These are phyloP conservation scores for Talaromyces sp. DNA, from an alignment of 2,329 filamentous ascomycete genomes.

Conservation along the genomic window DNA sequence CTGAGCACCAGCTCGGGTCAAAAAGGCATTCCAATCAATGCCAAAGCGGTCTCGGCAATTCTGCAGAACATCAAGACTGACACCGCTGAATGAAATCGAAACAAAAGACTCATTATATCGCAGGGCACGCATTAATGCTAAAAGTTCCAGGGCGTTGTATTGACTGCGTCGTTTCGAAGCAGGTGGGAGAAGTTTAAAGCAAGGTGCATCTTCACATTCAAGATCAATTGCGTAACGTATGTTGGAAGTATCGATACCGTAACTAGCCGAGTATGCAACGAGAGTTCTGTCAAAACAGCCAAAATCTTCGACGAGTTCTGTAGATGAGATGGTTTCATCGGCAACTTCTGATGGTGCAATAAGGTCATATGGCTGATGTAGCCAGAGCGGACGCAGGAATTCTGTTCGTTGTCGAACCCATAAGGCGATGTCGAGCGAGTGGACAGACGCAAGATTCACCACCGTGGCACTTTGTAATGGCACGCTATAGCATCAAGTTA, in stretches of 20 bases:
- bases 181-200: constrained; percentile 61
- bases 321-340: constrained; percentile 47
- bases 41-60: constrained; percentile 59
- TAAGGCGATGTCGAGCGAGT: constrained; percentile 62
- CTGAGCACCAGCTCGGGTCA: constrained; percentile 57
- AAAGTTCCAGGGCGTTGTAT: constrained; percentile 61
- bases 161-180: constrained; percentile 46
- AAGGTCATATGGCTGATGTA: constrained; percentile 60
- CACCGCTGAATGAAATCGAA: constrained; percentile 64
- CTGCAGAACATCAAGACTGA: constrained; percentile 64
- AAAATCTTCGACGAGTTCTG: constrained; percentile 55
- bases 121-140: constrained; percentile 66
- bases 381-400: constrained; percentile 63
- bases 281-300: constrained; percentile 64
- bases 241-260: constrained; percentile 63
- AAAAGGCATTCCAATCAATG: constrained; percentile 59
- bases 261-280: constrained; percentile 66
- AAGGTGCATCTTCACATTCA: constrained; percentile 63
- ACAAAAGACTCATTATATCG: constrained; percentile 68
- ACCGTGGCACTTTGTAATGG: constrained; percentile 55
- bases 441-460: constrained; percentile 61
- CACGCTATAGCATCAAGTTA: constrained; percentile 32
- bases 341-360: constrained; percentile 56
- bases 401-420: constrained; percentile 60
- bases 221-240: constrained; percentile 62